Percentiles rank a stretch among this genome's conserved stretches.
phyloP scores from a whole-genome alignment of 345 rosid species.

The Gossypium australe region DNA sequence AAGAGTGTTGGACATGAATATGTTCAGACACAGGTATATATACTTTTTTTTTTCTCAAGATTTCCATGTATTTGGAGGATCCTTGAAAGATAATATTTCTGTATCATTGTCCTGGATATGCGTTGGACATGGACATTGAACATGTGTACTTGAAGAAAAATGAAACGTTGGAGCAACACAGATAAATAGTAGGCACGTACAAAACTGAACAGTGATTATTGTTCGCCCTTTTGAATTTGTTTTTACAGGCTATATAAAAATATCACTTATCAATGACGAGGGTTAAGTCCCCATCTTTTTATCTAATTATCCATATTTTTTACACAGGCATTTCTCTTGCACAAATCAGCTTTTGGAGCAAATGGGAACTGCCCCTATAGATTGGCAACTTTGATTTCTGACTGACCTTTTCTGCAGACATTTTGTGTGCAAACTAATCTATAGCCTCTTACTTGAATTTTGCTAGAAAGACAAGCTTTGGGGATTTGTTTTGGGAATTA shows the following conservation, averaged over 20 bases:
- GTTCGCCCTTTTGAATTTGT: not conserved
- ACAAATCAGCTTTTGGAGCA: conserved; percentile 72
- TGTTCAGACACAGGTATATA: not conserved
- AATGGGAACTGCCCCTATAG: conserved; percentile 58
- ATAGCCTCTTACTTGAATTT: not conserved
- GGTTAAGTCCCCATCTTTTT: not conserved
- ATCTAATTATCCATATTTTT: not conserved
- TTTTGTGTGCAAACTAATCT: not conserved
- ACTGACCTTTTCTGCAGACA: not conserved
- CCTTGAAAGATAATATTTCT: not conserved
- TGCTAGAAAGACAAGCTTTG: not conserved
- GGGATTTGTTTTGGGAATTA: not conserved
- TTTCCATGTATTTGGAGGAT: not conserved
- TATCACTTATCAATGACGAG: not conserved
- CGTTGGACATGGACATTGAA: not conserved
- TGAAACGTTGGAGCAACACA: not conserved
- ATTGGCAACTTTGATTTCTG: conserved; percentile 72
- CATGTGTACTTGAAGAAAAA: not conserved
- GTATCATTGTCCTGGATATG: not conserved
- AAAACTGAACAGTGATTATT: not conserved
- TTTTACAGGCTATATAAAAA: not conserved
- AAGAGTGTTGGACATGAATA: not conserved
- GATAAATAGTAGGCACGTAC: not conserved
- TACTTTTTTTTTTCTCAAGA: not conserved
- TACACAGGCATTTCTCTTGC: conserved; percentile 79